Percentiles rank a stretch among this genome's conserved stretches.
These are phyloP conservation scores for Russula brevipes DNA, from an alignment of 768 basidiomycete species.

Conservation along the genomic window DNA sequence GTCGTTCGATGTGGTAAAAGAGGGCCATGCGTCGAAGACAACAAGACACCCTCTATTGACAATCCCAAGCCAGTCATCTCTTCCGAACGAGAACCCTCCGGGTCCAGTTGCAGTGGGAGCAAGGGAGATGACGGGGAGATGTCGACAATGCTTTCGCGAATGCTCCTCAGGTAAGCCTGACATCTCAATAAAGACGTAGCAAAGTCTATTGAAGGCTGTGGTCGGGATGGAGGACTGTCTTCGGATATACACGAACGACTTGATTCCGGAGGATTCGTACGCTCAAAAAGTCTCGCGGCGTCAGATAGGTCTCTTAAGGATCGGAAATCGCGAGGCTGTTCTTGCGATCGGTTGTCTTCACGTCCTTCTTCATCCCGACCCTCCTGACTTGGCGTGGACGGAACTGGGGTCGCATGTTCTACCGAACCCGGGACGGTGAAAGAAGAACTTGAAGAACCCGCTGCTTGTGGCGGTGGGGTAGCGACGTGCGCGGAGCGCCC, in stretches of 20 bases:
- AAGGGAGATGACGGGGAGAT: background rate
- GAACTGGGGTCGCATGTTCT: background rate
- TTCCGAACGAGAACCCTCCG: background rate
- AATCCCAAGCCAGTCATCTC: constrained; percentile 1
- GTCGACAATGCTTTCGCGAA: background rate
- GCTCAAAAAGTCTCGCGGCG: background rate
- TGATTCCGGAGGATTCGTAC: background rate
- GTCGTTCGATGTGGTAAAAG: background rate
- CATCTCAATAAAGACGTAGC: background rate
- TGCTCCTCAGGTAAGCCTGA: background rate
- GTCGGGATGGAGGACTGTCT: background rate
- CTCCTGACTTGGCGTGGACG: background rate
- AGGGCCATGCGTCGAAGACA: background rate
- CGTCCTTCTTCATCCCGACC: background rate
- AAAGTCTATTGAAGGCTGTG: background rate
- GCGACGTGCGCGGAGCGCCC: background rate
- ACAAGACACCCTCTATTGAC: background rate
- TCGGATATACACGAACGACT: background rate
- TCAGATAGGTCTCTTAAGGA: background rate
- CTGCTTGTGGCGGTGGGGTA: background rate
- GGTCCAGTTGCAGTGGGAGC: background rate
- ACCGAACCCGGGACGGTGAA: background rate
- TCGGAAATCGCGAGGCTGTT: background rate
- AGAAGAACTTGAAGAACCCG: no score
- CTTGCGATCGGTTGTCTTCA: background rate